A percentile compares a stretch with the other conserved stretches of the same genome.
phyloP scores from a whole-genome alignment of 2,329 filamentous ascomycete species.

The Aspergillus ruber region DNA sequence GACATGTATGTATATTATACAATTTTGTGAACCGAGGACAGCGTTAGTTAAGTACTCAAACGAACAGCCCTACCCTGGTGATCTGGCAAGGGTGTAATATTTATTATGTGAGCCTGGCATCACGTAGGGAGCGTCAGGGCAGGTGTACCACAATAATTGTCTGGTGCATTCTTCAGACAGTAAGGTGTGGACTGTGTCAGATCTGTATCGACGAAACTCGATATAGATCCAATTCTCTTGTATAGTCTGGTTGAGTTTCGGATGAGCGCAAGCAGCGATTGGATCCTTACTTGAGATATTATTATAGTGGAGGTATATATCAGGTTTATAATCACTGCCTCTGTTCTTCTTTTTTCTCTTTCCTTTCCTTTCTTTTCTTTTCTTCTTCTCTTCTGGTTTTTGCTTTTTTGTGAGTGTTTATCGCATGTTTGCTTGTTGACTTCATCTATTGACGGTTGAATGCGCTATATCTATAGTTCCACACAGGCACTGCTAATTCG shows the following conservation, averaged over 20 bases:
- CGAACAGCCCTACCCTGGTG: no score
- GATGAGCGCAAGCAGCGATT: background rate
- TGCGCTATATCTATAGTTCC: background rate
- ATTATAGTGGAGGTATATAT: background rate
- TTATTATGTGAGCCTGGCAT: no score
- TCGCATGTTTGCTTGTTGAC: background rate
- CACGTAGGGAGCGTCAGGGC: no score
- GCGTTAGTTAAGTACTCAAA: no score
- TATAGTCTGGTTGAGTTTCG: background rate
- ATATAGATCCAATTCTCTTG: no score
- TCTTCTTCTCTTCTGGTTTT: background rate
- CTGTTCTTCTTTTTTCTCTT: background rate
- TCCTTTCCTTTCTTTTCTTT: background rate
- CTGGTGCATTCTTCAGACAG: no score
- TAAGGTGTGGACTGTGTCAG: background rate
- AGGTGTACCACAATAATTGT: no score
- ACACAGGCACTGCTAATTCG: background rate
- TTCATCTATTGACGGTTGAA: background rate
- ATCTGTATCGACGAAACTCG: background rate
- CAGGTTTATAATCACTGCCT: background rate
- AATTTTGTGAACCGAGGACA: no score
- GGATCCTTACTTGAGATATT: constrained; percentile 15
- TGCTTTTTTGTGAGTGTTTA: background rate
- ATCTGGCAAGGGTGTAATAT: no score
- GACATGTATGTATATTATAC: no score